Percentiles rank a stretch among this genome's conserved stretches.
Conservation (phyloP, 2,329 filamentous ascomycete genomes). For the Alternaria angustiovoidea region DNA sequence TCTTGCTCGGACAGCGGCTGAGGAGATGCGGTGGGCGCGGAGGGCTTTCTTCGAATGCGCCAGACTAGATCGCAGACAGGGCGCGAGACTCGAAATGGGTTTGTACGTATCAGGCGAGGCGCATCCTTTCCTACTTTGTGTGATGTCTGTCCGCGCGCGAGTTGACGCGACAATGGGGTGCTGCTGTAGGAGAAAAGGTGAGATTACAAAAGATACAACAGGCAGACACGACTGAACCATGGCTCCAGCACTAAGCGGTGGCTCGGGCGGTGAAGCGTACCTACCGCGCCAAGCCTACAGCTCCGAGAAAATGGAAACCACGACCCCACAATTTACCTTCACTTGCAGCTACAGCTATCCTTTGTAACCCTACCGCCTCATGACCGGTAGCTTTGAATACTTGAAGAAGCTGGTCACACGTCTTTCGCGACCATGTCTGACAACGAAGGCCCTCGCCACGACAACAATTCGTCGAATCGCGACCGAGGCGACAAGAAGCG, state of each 20-base stretch:
- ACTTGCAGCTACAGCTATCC: constrained; percentile 11
- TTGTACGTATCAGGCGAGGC: not conserved
- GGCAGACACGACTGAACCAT: constrained; percentile 9
- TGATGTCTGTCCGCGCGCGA: constrained; percentile 20
- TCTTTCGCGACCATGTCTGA: constrained; percentile 37
- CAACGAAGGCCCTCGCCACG: constrained; percentile 26
- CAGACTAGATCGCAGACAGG: constrained; percentile 6
- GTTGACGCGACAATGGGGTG: constrained; percentile 22
- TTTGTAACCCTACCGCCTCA: constrained; percentile 19
- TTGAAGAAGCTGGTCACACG: constrained; percentile 36
- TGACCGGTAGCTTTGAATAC: constrained; percentile 30
- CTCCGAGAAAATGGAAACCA: constrained; percentile 30
- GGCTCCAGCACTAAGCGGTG: constrained; percentile 14
- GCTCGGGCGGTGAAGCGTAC: constrained; percentile 31
- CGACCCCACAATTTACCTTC: constrained; percentile 22
- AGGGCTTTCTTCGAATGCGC: constrained; percentile 22
- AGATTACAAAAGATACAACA: not conserved
- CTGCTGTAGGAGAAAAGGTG: constrained; percentile 15
- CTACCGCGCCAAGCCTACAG: constrained; percentile 34
- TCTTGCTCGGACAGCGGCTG: not conserved
- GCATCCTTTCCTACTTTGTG: constrained; percentile 12
- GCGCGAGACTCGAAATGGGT: not conserved
- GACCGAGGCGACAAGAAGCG: constrained; percentile 45
- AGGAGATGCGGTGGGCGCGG: not conserved
- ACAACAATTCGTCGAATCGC: constrained; percentile 30